Evolutionary conservation across 1,284 basidiomycete species (phyloP).

Genomic region (Cystobasidiaceae sp.): DNA sequence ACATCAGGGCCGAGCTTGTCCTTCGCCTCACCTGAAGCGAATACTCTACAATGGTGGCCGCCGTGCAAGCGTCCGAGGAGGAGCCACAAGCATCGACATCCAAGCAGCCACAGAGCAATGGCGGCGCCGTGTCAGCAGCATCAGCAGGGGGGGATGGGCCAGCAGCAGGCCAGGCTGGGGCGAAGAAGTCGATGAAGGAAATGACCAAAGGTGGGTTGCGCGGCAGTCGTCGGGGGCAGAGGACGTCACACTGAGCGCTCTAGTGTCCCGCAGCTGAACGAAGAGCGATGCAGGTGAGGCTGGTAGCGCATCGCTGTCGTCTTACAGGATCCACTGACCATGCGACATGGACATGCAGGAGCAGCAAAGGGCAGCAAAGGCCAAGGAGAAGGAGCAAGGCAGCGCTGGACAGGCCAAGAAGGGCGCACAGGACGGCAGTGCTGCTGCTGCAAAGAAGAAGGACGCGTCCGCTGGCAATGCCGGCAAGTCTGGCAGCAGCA

Average conservation of each 20-base stretch:
- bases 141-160: background rate
- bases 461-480: background rate
- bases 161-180: background rate
- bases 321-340: background rate
- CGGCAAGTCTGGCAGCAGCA: background rate
- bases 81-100: constrained; percentile 12
- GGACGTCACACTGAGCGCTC: background rate
- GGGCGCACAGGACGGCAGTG: constrained; percentile 2
- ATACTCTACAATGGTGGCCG: too few relatives aligned
- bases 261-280: constrained; percentile 9
- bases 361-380: constrained; percentile 23
- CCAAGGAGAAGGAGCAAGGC: constrained; percentile 26
- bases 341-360: background rate
- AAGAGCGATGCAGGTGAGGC: constrained; percentile 17
- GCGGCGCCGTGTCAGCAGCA: background rate
- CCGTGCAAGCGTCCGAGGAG: background rate
- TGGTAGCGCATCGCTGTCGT: too few relatives aligned
- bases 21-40: background rate
- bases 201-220: constrained; percentile 24
- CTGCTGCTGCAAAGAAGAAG: background rate
- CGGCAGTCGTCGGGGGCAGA: background rate
- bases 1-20: background rate
- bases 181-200: constrained; percentile 20
- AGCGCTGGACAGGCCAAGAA: too few relatives aligned
- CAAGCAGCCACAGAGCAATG: background rate